Evolutionary conservation across 2,329 filamentous ascomycete genomes (phyloP), one percentile per base, ranked within the genome.

Genomic region (Aspergillus sergii): DNA sequence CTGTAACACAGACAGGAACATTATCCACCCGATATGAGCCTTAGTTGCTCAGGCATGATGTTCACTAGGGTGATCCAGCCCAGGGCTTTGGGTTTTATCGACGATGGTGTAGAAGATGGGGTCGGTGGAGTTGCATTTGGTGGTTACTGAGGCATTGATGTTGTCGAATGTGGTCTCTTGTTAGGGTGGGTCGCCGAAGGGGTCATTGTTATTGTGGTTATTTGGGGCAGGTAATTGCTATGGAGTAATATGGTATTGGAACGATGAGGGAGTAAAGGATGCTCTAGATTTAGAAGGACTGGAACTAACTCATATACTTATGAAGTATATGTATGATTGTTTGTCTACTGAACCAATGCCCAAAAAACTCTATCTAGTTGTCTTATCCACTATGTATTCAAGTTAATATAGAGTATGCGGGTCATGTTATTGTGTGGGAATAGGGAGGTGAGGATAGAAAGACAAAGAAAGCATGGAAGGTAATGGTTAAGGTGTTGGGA

Each of bases 1-100:
- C 23, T 60, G 59, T n/a, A 60, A 11, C 7, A n/a, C 19, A 5
- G 59, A 53, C 11, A 53, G 39, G 32, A 50, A 60, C 1, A 60
- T 4, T 12, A 60, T 43, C 36, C 39, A 30, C 14, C 59, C 51
- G 32, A 57, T 60, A 16, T 60, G 2, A 57, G n/a, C 9, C 41
- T 28, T 10, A 56, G 32, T 19, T 60, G 59, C 30, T 26, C 41
- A 4, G 59, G 59, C 1, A 54, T 39, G 30, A 60, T 60, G 10
- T n/a, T 46, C 43, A 60, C 23, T 21, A 60, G 28, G 11, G 59
- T 19, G 12, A 41, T n/a, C 12, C 39, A 50, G 14, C 59, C 59
- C 14, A 57, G 23, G 21, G 5, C 48, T 19, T 23, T 26, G 19
- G 36, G 4, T 19, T 26, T 39, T 45, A 16, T 16, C n/a, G 28